Conservation (phyloP, 441 rosid species). For the Eutrema salsugineum region DNA sequence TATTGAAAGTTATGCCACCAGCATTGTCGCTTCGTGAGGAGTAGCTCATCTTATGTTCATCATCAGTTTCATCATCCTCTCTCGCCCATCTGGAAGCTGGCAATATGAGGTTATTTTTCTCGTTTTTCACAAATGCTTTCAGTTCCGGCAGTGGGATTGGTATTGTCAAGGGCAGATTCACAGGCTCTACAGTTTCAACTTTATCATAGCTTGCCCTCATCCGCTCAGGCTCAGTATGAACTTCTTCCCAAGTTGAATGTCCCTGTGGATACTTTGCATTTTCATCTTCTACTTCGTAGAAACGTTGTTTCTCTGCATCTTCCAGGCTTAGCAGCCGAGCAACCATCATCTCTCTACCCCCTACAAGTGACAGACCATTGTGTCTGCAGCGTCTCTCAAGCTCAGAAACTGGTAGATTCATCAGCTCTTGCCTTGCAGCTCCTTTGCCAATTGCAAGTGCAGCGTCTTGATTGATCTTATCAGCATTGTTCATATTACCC, state of each 20-base stretch:
- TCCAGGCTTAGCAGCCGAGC: slow-evolving; percentile 84
- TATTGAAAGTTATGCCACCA: slow-evolving; percentile 57
- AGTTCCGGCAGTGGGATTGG: slow-evolving; percentile 62
- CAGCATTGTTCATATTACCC: slow-evolving; percentile 42
- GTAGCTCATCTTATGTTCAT: slow-evolving; percentile 76
- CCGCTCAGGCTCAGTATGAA: slow-evolving; percentile 45
- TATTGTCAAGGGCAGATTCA: slow-evolving; percentile 39
- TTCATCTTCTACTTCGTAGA: slow-evolving; percentile 74
- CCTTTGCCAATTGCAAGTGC: slow-evolving; percentile 96
- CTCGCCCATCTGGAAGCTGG: slow-evolving; percentile 94
- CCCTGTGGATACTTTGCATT: slow-evolving; percentile 54
- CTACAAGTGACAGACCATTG: slow-evolving; percentile 92
- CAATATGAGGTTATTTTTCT: slow-evolving; percentile 70
- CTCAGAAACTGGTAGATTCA: slow-evolving; percentile 87
- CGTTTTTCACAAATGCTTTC: slow-evolving; percentile 59
- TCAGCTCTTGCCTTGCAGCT: slow-evolving; percentile 84
- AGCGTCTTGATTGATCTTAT: slow-evolving; percentile 72
- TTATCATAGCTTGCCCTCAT: slow-evolving; percentile 43
- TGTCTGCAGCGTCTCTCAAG: slow-evolving; percentile 96
- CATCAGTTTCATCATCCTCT: slow-evolving; percentile 91
- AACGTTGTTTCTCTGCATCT: slow-evolving; percentile 91
- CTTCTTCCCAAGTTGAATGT: slow-evolving; percentile 50
- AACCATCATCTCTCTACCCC: slow-evolving; percentile 98
- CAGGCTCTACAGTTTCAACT: slow-evolving; percentile 46
- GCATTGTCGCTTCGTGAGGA: slow-evolving; percentile 92